Conservation (phyloP, 805 yeast genomes). For the Metschnikowia picachoensis region DNA sequence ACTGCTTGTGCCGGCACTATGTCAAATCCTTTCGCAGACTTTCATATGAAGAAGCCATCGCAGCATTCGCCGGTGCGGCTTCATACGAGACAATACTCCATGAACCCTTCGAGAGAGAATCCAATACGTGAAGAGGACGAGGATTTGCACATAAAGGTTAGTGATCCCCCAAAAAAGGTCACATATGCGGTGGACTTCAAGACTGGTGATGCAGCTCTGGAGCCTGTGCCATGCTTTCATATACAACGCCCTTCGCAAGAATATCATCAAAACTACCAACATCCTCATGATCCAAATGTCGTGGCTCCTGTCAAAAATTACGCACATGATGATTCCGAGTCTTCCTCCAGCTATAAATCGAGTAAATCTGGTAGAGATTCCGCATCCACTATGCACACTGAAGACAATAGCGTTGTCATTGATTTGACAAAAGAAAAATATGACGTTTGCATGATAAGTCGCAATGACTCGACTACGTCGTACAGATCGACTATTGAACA, state of each 20-base stretch:
- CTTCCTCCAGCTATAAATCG: slow-evolving; percentile 28
- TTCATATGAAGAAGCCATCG: background rate
- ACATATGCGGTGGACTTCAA: slow-evolving; percentile 40
- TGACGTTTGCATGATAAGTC: slow-evolving; percentile 34
- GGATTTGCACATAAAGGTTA: slow-evolving; percentile 23
- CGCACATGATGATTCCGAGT: slow-evolving; percentile 9
- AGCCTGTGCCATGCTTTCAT: slow-evolving; percentile 1
- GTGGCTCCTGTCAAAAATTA: background rate
- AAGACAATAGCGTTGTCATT: slow-evolving; percentile 36
- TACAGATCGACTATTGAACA: slow-evolving; percentile 39
- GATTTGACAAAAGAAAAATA: slow-evolving; percentile 41
- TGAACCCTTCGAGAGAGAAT: background rate
- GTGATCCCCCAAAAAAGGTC: slow-evolving; percentile 37
- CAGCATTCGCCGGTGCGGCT: background rate
- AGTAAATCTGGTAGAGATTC: slow-evolving; percentile 27
- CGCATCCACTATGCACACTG: slow-evolving; percentile 27
- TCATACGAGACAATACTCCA: background rate
- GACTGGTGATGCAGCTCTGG: background rate
- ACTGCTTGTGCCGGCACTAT: slow-evolving; percentile 1
- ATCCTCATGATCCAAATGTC: background rate
- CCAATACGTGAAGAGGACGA: background rate
- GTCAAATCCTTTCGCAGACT: background rate
- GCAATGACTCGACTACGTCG: slow-evolving; percentile 33
- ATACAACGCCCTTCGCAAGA: slow-evolving; percentile 2
- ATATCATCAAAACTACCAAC: background rate